Conservation (phyloP, 345 rosid genomes). For the Rhodamnia argentea region DNA sequence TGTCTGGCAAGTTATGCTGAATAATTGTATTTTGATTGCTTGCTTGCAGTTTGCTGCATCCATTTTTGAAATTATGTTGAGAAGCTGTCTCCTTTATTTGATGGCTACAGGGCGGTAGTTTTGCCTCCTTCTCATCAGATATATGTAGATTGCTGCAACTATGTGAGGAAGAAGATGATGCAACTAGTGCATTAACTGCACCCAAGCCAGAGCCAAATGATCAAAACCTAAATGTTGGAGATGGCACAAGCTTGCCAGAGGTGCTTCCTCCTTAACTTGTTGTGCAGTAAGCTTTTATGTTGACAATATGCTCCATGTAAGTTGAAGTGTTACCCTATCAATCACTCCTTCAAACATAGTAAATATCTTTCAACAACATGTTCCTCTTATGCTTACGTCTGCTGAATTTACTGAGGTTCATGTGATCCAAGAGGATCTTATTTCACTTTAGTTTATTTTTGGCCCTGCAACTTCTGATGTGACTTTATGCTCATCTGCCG, state of each 20-base stretch:
- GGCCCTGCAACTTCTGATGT: neutral
- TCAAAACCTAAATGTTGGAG: slow-evolving; percentile 44
- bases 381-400: neutral
- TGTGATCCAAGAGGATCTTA: neutral
- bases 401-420: neutral
- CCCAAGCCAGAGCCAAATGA: slow-evolving; percentile 87
- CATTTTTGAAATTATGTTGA: neutral
- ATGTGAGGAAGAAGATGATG: slow-evolving; percentile 97
- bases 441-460: neutral
- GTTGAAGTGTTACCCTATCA: neutral
- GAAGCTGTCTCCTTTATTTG: neutral
- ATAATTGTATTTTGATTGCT: neutral
- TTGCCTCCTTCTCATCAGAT: slow-evolving; percentile 81
- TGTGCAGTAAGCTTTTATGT: neutral
- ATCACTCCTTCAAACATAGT: neutral
- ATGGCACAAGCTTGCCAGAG: slow-evolving; percentile 40
- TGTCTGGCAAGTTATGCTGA: neutral
- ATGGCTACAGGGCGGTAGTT: slow-evolving; percentile 59
- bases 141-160: slow-evolving; percentile 85
- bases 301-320: neutral
- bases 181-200: slow-evolving; percentile 70
- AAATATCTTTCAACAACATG: neutral
- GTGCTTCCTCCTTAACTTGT: slow-evolving; percentile 15
- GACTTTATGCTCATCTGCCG: neutral
- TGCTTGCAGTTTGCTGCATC: neutral